These are phyloP conservation scores for Phytophthora macrochlamydospora DNA, from an alignment of 352 stramenopile genomes.

Conservation along the genomic window DNA sequence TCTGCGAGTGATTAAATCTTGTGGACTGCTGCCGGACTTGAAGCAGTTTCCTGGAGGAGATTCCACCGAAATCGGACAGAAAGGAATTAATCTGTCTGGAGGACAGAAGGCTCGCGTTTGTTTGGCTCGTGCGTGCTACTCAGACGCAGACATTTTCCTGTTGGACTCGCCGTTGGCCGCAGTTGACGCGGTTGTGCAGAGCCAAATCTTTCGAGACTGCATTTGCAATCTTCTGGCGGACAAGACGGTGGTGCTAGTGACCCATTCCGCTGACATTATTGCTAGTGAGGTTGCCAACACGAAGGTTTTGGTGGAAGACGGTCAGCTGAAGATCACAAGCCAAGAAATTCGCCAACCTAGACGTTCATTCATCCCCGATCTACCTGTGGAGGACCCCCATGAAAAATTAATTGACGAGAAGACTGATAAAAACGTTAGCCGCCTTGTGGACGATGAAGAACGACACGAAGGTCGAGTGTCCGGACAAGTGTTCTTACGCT, in stretches of 20 bases:
- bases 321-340: constrained; percentile 17
- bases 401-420: constrained; percentile 1
- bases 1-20: constrained; percentile 63
- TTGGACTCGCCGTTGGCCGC: constrained; percentile 93
- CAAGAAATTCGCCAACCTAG: constrained; percentile 12
- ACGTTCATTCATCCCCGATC: constrained; percentile 7
- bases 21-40: constrained; percentile 86
- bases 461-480: constrained; percentile 54
- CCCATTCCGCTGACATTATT: constrained; percentile 85
- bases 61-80: constrained; percentile 94
- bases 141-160: constrained; percentile 67
- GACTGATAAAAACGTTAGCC: constrained; percentile 11
- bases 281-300: constrained; percentile 30
- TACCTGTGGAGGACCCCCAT: constrained; percentile 7
- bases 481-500: constrained; percentile 40
- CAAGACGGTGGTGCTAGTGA: constrained; percentile 91
- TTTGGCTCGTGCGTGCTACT: constrained; percentile 73
- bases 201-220: constrained; percentile 84
- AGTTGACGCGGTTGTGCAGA: constrained; percentile 94
- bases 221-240: constrained; percentile 37
- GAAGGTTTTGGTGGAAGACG: constrained; percentile 34
- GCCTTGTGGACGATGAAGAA: constrained; percentile 48
- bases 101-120: constrained; percentile 90
- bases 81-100: constrained; percentile 94
- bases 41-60: constrained; percentile 86